Evolutionary conservation across 2,329 filamentous ascomycete species (phyloP).

Genomic region (Drechslerella dactyloides): DNA sequence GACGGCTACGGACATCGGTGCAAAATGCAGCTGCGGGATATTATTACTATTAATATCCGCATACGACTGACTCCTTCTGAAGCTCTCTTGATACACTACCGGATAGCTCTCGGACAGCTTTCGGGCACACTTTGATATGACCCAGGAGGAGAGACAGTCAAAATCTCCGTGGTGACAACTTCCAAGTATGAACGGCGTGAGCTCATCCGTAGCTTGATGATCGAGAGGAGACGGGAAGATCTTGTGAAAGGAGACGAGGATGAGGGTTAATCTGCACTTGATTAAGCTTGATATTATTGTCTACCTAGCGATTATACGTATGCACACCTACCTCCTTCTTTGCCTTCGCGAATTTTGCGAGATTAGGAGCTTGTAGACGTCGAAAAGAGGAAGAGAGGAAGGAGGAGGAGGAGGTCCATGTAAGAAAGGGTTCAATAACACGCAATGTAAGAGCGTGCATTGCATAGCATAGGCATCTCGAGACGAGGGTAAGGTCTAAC

Average conservation of each 20-base stretch:
- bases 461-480: not conserved
- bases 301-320: not conserved
- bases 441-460: not conserved
- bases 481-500: not conserved
- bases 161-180: not conserved
- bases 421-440: no score
- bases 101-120: conserved; percentile 8
- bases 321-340: not conserved
- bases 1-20: not conserved
- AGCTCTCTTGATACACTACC: not conserved
- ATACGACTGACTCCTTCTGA: no score
- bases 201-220: not conserved
- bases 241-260: no score
- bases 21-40: conserved; percentile 6
- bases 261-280: no score
- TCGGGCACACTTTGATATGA: not conserved
- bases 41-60: not conserved
- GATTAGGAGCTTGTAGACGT: not conserved
- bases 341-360: not conserved
- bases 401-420: not conserved
- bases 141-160: not conserved
- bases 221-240: no score
- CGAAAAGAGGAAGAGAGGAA: not conserved
- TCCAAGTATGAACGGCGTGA: not conserved
- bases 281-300: no score